Evolutionary conservation across 768 basidiomycete species (phyloP).

Genomic region (Kwoniella pini): DNA sequence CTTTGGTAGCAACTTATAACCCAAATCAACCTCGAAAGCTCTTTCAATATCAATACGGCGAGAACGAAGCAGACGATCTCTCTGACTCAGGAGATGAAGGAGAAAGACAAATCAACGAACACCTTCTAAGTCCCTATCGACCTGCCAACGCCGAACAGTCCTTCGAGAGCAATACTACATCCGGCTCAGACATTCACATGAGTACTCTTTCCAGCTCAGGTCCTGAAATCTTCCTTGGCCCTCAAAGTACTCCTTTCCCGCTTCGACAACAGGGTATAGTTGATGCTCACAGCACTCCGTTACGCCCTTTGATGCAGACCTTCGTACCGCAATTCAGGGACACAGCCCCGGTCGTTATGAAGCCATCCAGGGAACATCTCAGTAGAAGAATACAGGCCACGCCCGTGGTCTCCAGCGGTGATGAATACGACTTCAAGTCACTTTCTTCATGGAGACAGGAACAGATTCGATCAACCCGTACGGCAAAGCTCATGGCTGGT

Average conservation of each 20-base stretch:
- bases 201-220: conserved; percentile 20
- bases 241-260: conserved; percentile 27
- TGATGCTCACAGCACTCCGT: conserved; percentile 1
- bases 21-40: not conserved
- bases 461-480: conserved; percentile 29
- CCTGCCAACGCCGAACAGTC: not conserved
- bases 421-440: not conserved
- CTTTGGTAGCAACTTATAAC: conserved; percentile 9
- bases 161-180: conserved; percentile 4
- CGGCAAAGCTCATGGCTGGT: conserved; percentile 19
- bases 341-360: not conserved
- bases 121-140: not conserved
- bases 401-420: not conserved
- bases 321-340: not conserved
- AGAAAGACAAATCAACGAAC: not conserved
- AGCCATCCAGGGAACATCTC: not conserved
- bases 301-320: conserved; percentile 4
- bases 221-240: conserved; percentile 23
- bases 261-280: conserved; percentile 14
- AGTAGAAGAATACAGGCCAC: not conserved
- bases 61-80: not conserved
- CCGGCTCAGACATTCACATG: conserved; percentile 2
- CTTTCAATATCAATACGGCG: not conserved
- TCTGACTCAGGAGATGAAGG: conserved; percentile 6
- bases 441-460: conserved; percentile 34